Evolutionary conservation across 371 early-diverging fungal genomes (phyloP).

Genomic region (Actinomortierella ambigua): DNA sequence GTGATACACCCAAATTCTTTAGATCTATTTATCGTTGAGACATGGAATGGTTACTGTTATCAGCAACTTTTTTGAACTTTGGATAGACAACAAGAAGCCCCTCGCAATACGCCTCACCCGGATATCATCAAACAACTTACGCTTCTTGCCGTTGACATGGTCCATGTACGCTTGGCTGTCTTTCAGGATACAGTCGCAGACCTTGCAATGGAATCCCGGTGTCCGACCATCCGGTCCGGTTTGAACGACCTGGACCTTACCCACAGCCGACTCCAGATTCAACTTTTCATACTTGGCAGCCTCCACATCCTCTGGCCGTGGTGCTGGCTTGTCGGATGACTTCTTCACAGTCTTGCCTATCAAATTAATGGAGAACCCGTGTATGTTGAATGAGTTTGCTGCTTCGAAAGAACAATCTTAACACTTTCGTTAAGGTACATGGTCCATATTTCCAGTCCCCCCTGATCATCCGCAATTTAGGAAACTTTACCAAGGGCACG

Average conservation of each 20-base stretch:
- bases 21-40: constrained; percentile 50
- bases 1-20: constrained; percentile 71
- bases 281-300: constrained; percentile 54
- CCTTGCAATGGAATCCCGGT: constrained; percentile 92
- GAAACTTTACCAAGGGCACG: constrained; percentile 38
- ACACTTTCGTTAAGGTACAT: neutral
- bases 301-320: constrained; percentile 27
- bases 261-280: constrained; percentile 74
- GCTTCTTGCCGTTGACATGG: constrained; percentile 90
- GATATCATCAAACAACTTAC: constrained; percentile 47
- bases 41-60: neutral
- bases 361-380: neutral
- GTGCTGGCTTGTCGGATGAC: constrained; percentile 17
- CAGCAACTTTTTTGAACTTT: no score
- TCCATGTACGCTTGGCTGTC: constrained; percentile 88
- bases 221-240: constrained; percentile 63
- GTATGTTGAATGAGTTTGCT: no score
- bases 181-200: constrained; percentile 85
- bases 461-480: constrained; percentile 15
- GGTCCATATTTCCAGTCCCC: constrained; percentile 46
- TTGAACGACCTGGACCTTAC: constrained; percentile 84
- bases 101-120: neutral
- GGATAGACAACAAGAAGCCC: no score
- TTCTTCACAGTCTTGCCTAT: constrained; percentile 36
- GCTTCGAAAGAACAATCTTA: neutral